Base-by-base conservation (phyloP, 2,329 filamentous ascomycete genomes). In the Catunica adiposa region DNA sequence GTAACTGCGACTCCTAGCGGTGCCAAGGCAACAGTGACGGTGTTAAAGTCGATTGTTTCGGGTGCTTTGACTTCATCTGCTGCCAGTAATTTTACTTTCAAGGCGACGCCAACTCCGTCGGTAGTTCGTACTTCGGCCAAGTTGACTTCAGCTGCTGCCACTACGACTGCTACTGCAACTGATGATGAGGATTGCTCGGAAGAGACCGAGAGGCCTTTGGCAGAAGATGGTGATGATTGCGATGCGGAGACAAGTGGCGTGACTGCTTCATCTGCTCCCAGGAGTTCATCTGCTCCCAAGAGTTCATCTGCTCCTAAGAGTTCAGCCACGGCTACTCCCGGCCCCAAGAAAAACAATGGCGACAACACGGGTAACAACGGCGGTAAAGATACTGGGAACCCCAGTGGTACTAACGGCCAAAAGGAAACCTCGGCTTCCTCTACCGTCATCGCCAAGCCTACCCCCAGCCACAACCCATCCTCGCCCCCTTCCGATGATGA, bases 111-210 rank as follows among this genome's bases (percentile, higher is more conserved):
- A 6, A 48, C 44, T 34, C 34, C 56, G 7, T 31, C 46, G 14
- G 34, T 40, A 3, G 47, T n/a, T 15, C 26, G 51, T 22, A 58
- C 52, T n/a, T 29, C 51, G 7, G 20, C 15, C 3, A 23, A 37
- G 29, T 34, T 34, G 29, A 34, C 29, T 34, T 34, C 29, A 11
- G 29, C 29, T 34, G 29, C 29, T 11, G 11, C 29, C 29, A 11
- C 29, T 11, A 11, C 29, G 29, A 11, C 29, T 34, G 29, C 29
- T 11, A 34, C 29, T 11, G 29, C 29, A 17, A 31, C 14, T 15
- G 26, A 31, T 9, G 48, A 56, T 14, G 54, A 55, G 2, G 55
- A 56, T 17, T 56, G 55, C 55, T 40, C 50, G 3, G 55, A n/a
- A 22, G 55, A 56, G 51, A 53, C 42, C 4, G 23, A 46, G 8